A percentile compares a stretch with the other conserved stretches of the same genome.
Evolutionary conservation across 345 rosid species (phyloP).

Genomic region (Populus ilicifolia): DNA sequence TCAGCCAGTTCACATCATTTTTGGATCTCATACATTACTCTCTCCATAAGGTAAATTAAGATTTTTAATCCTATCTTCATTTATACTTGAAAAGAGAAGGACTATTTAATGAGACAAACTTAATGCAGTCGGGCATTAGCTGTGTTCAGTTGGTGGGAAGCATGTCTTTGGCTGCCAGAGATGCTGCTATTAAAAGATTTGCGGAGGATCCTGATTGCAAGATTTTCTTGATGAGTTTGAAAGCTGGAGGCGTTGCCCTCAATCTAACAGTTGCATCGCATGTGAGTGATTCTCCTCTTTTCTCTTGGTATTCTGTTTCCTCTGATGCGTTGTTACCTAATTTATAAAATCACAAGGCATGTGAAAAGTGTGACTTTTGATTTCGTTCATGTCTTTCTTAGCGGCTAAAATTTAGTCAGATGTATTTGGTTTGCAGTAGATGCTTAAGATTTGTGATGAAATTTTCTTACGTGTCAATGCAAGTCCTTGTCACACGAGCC

Average conservation of each 20-base stretch:
- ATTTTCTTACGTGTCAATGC: neutral
- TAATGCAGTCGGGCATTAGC: slow-evolving; percentile 65
- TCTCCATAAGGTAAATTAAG: slow-evolving; percentile 61
- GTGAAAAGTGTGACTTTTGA: neutral
- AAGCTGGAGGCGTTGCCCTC: slow-evolving; percentile 96
- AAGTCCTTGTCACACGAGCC: neutral
- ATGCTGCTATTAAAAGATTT: slow-evolving; percentile 77
- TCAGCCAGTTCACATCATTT: slow-evolving; percentile 96
- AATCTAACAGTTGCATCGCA: slow-evolving; percentile 96
- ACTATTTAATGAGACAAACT: neutral
- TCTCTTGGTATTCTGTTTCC: neutral
- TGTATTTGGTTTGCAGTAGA: neutral
- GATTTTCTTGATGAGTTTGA: slow-evolving; percentile 86
- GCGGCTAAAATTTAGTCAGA: neutral
- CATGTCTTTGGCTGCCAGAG: slow-evolving; percentile 77
- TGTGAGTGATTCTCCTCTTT: slow-evolving; percentile 42
- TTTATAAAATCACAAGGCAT: neutral
- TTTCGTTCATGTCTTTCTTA: too few relatives aligned
- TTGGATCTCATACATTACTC: slow-evolving; percentile 86
- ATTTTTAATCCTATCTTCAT: neutral
- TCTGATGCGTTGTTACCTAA: neutral
- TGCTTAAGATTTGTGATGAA: neutral
- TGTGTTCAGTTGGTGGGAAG: slow-evolving; percentile 91
- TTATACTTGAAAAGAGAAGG: neutral
- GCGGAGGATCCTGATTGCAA: slow-evolving; percentile 83